phyloP scores from a whole-genome alignment of 371 early-diverging fungal genomes.

The Aphelidium insulamus region DNA sequence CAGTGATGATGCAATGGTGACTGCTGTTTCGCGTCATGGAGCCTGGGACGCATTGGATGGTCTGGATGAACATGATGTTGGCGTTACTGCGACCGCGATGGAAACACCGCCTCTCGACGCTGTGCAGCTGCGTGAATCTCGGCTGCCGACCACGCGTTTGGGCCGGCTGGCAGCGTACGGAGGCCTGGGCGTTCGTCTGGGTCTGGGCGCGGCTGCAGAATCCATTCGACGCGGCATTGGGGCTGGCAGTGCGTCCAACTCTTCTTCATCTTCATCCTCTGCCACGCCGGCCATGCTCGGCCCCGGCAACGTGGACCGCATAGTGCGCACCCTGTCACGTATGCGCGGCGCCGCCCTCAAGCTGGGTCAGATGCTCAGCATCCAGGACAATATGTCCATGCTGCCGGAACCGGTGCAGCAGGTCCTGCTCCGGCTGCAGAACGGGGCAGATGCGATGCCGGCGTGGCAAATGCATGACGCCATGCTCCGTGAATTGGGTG shows the following conservation, averaged over 20 bases:
- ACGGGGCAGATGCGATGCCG: conserved; percentile 91
- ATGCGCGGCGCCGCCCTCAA: conserved; percentile 96
- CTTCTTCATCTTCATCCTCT: conserved; percentile 1
- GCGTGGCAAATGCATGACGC: conserved; percentile 54
- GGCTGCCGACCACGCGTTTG: conserved; percentile 36
- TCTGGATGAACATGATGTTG: too few species aligned
- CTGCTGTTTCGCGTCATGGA: too few species aligned
- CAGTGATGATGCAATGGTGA: too few species aligned
- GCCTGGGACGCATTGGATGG: too few species aligned
- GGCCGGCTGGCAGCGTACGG: conserved; percentile 43
- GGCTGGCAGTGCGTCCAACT: conserved; percentile 10
- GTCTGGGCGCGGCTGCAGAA: conserved; percentile 47
- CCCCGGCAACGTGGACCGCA: conserved; percentile 58
- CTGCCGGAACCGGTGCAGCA: conserved; percentile 58
- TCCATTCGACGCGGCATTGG: conserved; percentile 29
- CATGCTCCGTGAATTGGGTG: conserved; percentile 45
- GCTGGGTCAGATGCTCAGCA: conserved; percentile 90
- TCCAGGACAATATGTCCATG: conserved; percentile 46
- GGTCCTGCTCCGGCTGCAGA: conserved; percentile 65
- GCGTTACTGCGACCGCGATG: too few species aligned
- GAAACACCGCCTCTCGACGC: too few species aligned
- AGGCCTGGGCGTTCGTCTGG: conserved; percentile 43
- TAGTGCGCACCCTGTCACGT: conserved; percentile 61
- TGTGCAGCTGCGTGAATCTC: conserved; percentile 25
- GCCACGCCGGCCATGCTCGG: conserved; percentile 31